Conservation (phyloP, 2,329 filamentous ascomycete species). For the Aotearoamyces nothofagi region DNA sequence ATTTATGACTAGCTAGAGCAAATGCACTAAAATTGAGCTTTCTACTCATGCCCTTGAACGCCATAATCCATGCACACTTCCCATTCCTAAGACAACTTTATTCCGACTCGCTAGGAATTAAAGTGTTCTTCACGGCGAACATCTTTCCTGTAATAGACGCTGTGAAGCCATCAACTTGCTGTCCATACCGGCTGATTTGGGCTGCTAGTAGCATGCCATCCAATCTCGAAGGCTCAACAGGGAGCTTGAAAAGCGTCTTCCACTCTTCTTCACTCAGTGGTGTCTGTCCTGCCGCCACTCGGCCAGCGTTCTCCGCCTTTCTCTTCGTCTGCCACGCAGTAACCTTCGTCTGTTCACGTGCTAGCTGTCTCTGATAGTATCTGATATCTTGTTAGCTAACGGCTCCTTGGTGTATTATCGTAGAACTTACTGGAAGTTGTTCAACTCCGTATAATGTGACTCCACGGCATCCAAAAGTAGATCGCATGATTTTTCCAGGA, state of each 20-base stretch:
- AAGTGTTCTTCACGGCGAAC: constrained; percentile 77
- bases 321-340: constrained; percentile 93
- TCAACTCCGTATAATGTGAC: constrained; percentile 94
- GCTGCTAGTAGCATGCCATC: constrained; percentile 90
- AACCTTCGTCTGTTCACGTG: constrained; percentile 92
- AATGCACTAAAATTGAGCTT: too few relatives aligned
- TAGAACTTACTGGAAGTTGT: constrained; percentile 98
- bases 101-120: constrained; percentile 35
- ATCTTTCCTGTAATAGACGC: constrained; percentile 89
- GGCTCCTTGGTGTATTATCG: too few relatives aligned
- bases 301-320: constrained; percentile 83
- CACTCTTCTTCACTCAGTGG: constrained; percentile 92
- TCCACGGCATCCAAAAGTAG: constrained; percentile 93
- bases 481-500: constrained; percentile 96
- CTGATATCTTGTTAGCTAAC: too few relatives aligned
- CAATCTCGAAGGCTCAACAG: constrained; percentile 80
- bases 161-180: constrained; percentile 93
- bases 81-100: too few relatives aligned
- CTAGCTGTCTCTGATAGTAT: constrained; percentile 89
- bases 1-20: too few relatives aligned
- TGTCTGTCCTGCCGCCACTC: constrained; percentile 73
- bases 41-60: too few relatives aligned
- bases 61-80: too few relatives aligned
- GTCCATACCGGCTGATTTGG: constrained; percentile 95
- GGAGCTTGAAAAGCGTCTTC: constrained; percentile 96